Evolutionary conservation across 768 basidiomycete genomes (phyloP).

Genomic region (Boletus barrowsii): DNA sequence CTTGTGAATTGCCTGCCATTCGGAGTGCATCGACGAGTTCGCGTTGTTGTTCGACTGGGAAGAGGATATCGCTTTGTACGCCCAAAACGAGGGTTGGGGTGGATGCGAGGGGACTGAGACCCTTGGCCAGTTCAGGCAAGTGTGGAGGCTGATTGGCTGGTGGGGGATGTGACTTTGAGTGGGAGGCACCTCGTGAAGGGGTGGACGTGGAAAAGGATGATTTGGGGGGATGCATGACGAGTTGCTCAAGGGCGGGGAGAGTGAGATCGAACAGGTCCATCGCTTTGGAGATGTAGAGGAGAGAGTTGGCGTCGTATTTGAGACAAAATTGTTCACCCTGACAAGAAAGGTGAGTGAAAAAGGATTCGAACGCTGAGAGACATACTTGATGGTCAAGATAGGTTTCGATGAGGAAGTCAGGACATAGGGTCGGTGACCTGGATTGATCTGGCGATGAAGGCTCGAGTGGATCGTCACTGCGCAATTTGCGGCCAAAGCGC

Average conservation of each 20-base stretch:
- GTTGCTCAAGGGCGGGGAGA: conserved; percentile 62
- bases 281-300: conserved; percentile 98
- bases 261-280: conserved; percentile 99
- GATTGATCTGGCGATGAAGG: conserved; percentile 14
- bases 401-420: conserved; percentile 97
- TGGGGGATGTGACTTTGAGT: conserved; percentile 70
- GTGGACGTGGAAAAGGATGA: conserved; percentile 14
- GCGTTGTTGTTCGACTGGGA: conserved; percentile 95
- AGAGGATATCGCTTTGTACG: conserved; percentile 94
- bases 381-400: conserved; percentile 88
- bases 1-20: conserved; percentile 82
- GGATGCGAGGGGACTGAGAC: conserved; percentile 68
- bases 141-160: conserved; percentile 72
- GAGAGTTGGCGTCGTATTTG: conserved; percentile 98
- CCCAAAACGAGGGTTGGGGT: conserved; percentile 88
- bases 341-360: conserved; percentile 4
- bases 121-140: conserved; percentile 71
- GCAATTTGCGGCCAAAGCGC: conserved; percentile 85
- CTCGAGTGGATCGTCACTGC: conserved; percentile 25
- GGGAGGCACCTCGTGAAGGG: conserved; percentile 37
- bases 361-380: neutral
- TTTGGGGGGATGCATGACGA: conserved; percentile 48
- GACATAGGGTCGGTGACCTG: conserved; percentile 74
- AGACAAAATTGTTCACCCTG: conserved; percentile 96
- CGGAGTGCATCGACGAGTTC: conserved; percentile 91